These are phyloP conservation scores for Nicotiana sylvestris DNA, from an alignment of 257 asterid genomes.

Conservation along the genomic window DNA sequence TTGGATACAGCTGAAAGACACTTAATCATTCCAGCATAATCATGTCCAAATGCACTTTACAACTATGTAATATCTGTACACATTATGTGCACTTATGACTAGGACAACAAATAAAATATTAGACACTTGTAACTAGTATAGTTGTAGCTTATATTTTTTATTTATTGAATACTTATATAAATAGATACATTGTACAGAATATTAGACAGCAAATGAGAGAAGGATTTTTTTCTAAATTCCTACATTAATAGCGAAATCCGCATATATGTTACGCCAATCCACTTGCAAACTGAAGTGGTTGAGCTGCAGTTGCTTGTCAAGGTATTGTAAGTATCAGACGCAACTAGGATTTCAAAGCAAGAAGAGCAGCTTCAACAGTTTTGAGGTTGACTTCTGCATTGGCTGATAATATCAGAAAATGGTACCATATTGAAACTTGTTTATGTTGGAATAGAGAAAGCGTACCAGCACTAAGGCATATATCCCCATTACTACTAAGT, in stretches of 20 bases:
- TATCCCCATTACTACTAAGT: not conserved
- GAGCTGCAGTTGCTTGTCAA: constrained; percentile 25
- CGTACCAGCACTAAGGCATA: not conserved
- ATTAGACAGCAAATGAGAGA: too few species aligned
- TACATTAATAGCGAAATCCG: not conserved
- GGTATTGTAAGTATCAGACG: constrained; percentile 9
- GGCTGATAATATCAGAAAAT: not conserved
- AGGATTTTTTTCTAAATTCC: too few species aligned
- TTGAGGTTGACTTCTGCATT: constrained; percentile 15
- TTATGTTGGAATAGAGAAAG: not conserved
- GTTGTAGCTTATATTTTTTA: too few species aligned
- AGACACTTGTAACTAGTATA: too few species aligned
- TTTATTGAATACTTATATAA: too few species aligned
- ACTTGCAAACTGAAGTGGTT: constrained; percentile 21
- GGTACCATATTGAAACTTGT: not conserved
- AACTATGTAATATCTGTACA: too few species aligned
- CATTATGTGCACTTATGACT: too few species aligned
- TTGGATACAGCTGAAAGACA: too few species aligned
- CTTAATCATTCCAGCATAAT: too few species aligned
- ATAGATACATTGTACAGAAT: too few species aligned
- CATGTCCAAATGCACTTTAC: too few species aligned
- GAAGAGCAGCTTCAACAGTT: constrained; percentile 31
- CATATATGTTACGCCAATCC: constrained; percentile 32
- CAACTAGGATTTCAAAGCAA: constrained; percentile 23
- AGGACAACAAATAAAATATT: too few species aligned